Conservation (phyloP, 768 basidiomycete species). For the Russula sp. region DNA sequence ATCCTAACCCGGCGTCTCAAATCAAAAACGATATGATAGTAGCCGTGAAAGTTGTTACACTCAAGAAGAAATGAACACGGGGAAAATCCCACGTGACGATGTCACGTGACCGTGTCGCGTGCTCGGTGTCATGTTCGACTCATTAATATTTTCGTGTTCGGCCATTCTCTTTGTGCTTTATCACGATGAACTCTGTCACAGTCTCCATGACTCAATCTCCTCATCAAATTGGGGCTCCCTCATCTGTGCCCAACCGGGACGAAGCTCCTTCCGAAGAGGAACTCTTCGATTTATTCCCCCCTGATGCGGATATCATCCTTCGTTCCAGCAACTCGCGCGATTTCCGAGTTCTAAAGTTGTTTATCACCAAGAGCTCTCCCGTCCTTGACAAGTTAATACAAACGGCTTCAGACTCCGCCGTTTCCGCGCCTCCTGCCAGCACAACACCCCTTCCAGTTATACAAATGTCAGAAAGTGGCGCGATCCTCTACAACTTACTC, state of each 20-base stretch:
- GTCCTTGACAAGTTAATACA: slow-evolving; percentile 37
- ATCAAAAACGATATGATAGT: background rate
- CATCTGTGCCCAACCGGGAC: background rate
- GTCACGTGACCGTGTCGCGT: too few species aligned
- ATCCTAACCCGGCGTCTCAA: background rate
- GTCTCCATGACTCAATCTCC: background rate
- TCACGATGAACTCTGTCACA: too few species aligned
- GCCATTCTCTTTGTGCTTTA: too few species aligned
- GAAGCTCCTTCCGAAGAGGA: background rate
- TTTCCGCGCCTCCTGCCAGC: too few species aligned
- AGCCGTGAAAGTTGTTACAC: background rate
- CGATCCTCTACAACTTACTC: slow-evolving; percentile 6
- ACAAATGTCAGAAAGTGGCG: background rate
- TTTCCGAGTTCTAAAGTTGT: slow-evolving; percentile 45
- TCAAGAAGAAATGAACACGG: too few species aligned
- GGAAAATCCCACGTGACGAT: too few species aligned
- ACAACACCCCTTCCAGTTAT: background rate
- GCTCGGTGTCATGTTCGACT: too few species aligned
- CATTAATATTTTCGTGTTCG: too few species aligned
- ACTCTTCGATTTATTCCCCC: slow-evolving; percentile 37
- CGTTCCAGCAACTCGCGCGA: slow-evolving; percentile 43
- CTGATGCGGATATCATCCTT: slow-evolving; percentile 44
- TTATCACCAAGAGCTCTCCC: slow-evolving; percentile 44
- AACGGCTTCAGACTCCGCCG: background rate
- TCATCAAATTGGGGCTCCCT: background rate